Evolutionary conservation across 805 yeast genomes (phyloP).

Genomic region (Wickerhamiella spandovensis): DNA sequence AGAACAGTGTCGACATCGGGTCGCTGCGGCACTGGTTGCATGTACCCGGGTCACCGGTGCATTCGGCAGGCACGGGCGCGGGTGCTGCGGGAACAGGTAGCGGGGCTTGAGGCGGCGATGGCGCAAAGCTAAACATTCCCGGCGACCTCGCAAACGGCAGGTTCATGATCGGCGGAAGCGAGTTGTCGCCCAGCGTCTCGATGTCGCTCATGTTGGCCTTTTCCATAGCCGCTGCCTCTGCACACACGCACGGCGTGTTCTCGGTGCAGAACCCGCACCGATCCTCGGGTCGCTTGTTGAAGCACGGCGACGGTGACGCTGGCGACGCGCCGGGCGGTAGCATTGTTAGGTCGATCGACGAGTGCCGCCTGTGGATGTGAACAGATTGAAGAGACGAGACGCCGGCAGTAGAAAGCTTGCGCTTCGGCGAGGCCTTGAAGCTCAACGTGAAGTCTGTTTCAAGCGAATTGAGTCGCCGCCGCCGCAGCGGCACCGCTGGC

Average conservation of each 20-base stretch:
- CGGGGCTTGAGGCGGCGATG: constrained; percentile 2
- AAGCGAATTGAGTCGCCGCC: constrained; percentile 10
- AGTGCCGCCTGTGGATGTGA: not conserved
- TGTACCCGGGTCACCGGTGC: constrained; percentile 82
- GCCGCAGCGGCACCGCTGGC: constrained; percentile 19
- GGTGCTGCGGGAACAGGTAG: not conserved
- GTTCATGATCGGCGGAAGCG: constrained; percentile 13
- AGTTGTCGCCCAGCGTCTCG: constrained; percentile 16
- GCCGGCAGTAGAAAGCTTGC: constrained; percentile 36
- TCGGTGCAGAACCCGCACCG: constrained; percentile 92
- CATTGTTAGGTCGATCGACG: not conserved
- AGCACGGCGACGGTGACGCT: constrained; percentile 6
- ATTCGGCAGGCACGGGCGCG: constrained; percentile 22
- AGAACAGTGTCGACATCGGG: constrained; percentile 79
- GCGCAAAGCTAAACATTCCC: constrained; percentile 22
- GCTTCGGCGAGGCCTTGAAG: constrained; percentile 13
- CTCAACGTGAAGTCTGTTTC: constrained; percentile 17
- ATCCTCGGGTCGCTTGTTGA: constrained; percentile 27
- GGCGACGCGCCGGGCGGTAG: constrained; percentile 6
- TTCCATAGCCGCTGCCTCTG: constrained; percentile 46
- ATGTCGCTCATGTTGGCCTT: constrained; percentile 24
- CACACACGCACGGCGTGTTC: constrained; percentile 83
- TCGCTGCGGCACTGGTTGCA: constrained; percentile 73
- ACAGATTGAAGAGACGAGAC: not conserved
- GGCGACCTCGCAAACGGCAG: constrained; percentile 16